Base-by-base conservation (phyloP, 371 early-diverging fungal species). In the Mucor piriformis region DNA sequence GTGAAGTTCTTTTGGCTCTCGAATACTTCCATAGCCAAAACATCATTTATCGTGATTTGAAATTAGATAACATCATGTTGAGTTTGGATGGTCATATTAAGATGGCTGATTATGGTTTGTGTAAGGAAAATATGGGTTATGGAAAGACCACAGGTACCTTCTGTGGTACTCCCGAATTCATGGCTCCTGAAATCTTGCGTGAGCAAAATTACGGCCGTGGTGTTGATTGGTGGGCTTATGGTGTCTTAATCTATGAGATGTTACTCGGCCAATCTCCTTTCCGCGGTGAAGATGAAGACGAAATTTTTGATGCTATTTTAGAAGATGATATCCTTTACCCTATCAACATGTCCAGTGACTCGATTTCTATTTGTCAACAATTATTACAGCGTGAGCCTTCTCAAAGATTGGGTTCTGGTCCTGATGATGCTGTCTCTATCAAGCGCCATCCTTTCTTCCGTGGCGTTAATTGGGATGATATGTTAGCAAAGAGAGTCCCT, bases 211-310 rank as follows among this genome's bases (percentile, higher is more conserved):
- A 99, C 71, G 93, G 90, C 6, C 89, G 90, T 35, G 90, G 90
- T 0, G 97, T 95, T 0, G 99, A 99, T 76, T 97, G 99, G 95
- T 99, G 99, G 99, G 95, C 99, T 0, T 92, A 97, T 64, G 99
- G 99, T 55, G 97, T 99, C 2, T 74, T 99, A 65, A 90, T 99
- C 43, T 99, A 97, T 72, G 97, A 99, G 81, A 95, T 99, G 96
- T 73, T 96, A 42, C 74, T 95, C 35, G 95, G 96, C 25, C 92
- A 82, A 69, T 84, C 93, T 10, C 99, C 99, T 37, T 98, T 98
- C 86, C 83, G 84, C 29, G 96, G 97, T 46, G 92, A 93, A 40
- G 92, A 93, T 57, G 97, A 96, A 68, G 94, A 96, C 44, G 95
- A 96, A 70, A 95, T 97, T 52, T 95, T 93, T 72, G 93, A 94